phyloP scores from a whole-genome alignment of 2,329 filamentous ascomycete genomes.

The Penicillium sp. region DNA sequence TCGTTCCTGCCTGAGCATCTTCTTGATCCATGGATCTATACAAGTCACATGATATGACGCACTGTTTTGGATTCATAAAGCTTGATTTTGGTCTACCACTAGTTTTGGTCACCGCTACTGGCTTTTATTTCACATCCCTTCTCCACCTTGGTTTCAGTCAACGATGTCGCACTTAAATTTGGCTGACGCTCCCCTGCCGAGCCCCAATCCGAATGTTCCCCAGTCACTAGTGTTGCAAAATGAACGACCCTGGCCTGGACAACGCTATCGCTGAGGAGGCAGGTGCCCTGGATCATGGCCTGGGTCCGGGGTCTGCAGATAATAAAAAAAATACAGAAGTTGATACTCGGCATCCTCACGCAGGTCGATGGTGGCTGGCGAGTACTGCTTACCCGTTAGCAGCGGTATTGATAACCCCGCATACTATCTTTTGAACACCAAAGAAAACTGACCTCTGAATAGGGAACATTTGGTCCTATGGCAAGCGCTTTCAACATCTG shows the following conservation, averaged over 20 bases:
- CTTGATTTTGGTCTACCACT: slow-evolving; percentile 8
- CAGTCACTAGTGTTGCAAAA: slow-evolving; percentile 16
- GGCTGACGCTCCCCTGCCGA: background rate
- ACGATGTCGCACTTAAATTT: background rate
- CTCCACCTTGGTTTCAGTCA: background rate
- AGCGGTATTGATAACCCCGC: slow-evolving; percentile 38
- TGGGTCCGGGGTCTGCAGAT: slow-evolving; percentile 27
- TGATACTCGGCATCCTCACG: slow-evolving; percentile 18
- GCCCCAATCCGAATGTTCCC: background rate
- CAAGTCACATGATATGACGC: slow-evolving; percentile 17
- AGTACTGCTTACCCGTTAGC: slow-evolving; percentile 56
- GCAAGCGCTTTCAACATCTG: slow-evolving; percentile 54
- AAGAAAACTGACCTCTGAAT: slow-evolving; percentile 2
- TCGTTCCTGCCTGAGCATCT: background rate
- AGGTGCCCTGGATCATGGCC: slow-evolving; percentile 40
- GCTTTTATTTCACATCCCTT: background rate
- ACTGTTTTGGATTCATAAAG: slow-evolving; percentile 3
- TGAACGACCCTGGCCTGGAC: slow-evolving; percentile 54
- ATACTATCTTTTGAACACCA: too few species aligned
- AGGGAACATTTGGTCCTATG: slow-evolving; percentile 52
- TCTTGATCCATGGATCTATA: slow-evolving; percentile 1
- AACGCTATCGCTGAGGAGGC: slow-evolving; percentile 47
- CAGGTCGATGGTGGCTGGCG: slow-evolving; percentile 57
- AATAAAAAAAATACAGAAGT: slow-evolving; percentile 38
- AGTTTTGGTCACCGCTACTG: slow-evolving; percentile 3